Evolutionary conservation across 179 eudicot genomes (phyloP), one percentile per base, ranked within the genome.

Genomic region (Beta lomatogona): DNA sequence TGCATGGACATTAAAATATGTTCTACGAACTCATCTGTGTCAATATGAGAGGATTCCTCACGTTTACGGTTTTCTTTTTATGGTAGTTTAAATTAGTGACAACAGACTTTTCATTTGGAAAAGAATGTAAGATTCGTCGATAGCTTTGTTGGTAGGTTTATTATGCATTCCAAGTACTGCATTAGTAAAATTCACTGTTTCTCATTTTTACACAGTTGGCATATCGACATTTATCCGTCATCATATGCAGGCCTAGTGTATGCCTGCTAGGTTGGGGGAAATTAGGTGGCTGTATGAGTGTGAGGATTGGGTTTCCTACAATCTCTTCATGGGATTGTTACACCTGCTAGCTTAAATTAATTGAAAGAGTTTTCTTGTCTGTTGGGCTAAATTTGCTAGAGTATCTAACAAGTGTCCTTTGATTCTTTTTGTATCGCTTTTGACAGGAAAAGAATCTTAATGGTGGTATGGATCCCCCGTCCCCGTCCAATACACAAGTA

Each of bases 371-470:
- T 75, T 4, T 41, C 52, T n/a, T 36, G 53, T n/a, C 21, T 57
- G 52, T 9, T 28, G 2, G 46, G 19, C 54, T 36, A 53, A 50
- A 15, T 21, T 31, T 12, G 36, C 14, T 25, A 7, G 48, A 44
- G 19, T 69, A 11, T 82, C 19, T 83, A 66, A 36, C 44, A 58
- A 14, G 73, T 73, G 15, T 19, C 31, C 14, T 36, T 78, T 86
- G 41, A 1, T 53, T 57, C 57, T 76, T 19, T 28, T 67, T 28
- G 18, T n/a, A 57, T 71, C 72, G 14, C 68, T 73, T 77, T 79
- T 84, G 78, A 74, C 92, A 95, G 97, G 90, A 85, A 82, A 80
- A 68, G 73, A 83, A 36, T 79, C 67, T 44, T n/a, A 54, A 16
- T 82, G 78, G 66, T 73, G 85, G 80, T 54, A 82, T 69, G 54